Evolutionary conservation across 345 rosid species (phyloP).

Genomic region (Physaria fendleri): DNA sequence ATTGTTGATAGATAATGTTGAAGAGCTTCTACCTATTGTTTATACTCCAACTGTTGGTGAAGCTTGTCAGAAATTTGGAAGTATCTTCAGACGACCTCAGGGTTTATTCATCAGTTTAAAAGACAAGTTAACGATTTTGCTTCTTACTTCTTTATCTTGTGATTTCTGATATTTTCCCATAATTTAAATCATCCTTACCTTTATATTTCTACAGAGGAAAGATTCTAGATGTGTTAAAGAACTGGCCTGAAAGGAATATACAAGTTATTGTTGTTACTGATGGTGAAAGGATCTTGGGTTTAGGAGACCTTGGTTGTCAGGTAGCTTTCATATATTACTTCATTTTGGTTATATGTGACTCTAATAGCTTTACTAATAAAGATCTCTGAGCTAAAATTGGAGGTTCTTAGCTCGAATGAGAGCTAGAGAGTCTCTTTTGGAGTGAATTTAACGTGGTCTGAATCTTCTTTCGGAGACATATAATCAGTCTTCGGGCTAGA

Average conservation of each 20-base stretch:
- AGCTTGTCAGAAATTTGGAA: conserved; percentile 93
- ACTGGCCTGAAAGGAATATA: conserved; percentile 81
- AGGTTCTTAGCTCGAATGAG: no score
- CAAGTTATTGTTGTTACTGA: conserved; percentile 95
- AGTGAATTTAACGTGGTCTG: no score
- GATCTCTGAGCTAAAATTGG: no score
- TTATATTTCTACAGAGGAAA: conserved; percentile 50
- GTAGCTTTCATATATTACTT: conserved; percentile 30
- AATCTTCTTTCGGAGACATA: no score
- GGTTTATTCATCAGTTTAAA: conserved; percentile 90
- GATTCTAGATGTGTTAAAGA: conserved; percentile 83
- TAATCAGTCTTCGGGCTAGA: no score
- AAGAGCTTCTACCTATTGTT: conserved; percentile 85
- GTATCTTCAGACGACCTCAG: conserved; percentile 92
- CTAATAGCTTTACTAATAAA: neutral
- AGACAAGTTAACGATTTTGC: conserved; percentile 57
- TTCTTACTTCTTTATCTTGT: neutral
- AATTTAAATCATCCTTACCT: no score
- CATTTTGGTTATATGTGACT: neutral
- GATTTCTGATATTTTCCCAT: neutral
- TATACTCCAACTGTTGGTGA: conserved; percentile 96
- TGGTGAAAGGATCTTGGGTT: conserved; percentile 89
- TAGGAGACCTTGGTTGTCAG: conserved; percentile 99
- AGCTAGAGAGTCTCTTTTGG: no score
- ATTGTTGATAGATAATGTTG: conserved; percentile 79